Evolutionary conservation across 768 basidiomycete genomes (phyloP), one percentile per base, ranked within the genome.

Genomic region (Phylloporus sp.): DNA sequence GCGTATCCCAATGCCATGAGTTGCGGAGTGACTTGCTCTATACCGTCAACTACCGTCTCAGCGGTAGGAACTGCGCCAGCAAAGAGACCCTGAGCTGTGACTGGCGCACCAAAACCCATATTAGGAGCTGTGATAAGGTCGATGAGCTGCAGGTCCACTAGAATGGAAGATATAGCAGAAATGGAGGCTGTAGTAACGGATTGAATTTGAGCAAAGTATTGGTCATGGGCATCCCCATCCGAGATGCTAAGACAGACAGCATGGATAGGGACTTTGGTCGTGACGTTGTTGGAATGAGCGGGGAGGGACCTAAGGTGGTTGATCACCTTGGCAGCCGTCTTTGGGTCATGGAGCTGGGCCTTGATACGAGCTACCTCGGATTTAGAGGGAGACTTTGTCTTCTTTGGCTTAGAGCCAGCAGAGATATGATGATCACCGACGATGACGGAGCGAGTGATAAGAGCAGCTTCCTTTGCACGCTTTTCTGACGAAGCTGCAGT

Each of bases 1-100:
- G 88, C 86, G 64, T 80, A 91, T 11, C 89, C 87, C 23, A 92
- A 66, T 0, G 85, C 81, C 81, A 92, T 79, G 31, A 92, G 74
- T 59, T 89, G 79, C 0, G 88, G 88, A 0, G 88, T 90, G 39
- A 91, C 78, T 62, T 84, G 76, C 54, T 80, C 73, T 7, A 89
- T 70, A 6, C 90, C 91, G 5, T 80, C 73, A 18, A 87, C 67
- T 26, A 92, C 77, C 0, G 87, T 82, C 68, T 81, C 81, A 5
- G 89, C 78, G 2, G 85, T 89, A 5, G 90, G 91, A 12, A 92
- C 67, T 4, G 88, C 80, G 6, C 90, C 90, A 13, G 86, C 80
- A 26, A 92, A 72, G 15, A 90, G 62, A 2, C 89, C 89, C 9
- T 74, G 64, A 2, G 78, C 82, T 56, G 81, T 75, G n/a, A 76